Conservation (phyloP, 257 asterid species). For the Eustoma russellianum region DNA sequence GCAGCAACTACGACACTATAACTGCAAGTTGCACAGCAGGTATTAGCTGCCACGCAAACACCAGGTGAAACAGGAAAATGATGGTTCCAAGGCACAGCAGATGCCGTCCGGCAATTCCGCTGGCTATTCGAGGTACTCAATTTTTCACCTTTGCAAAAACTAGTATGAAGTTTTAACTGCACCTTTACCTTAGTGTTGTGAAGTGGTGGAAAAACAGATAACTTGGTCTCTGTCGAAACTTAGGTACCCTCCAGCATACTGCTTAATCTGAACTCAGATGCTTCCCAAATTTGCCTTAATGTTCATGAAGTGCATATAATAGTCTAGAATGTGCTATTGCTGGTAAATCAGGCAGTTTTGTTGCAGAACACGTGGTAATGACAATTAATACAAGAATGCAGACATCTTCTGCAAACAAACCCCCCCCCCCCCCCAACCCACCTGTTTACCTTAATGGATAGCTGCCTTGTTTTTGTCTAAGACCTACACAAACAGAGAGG, state of each 20-base stretch:
- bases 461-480: too few relatives aligned
- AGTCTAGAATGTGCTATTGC: too few relatives aligned
- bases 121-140: slow-evolving; percentile 91
- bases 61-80: slow-evolving; percentile 82
- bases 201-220: neutral
- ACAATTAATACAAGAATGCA: too few relatives aligned
- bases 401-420: too few relatives aligned
- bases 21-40: slow-evolving; percentile 30
- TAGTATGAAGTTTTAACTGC: neutral
- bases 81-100: slow-evolving; percentile 99
- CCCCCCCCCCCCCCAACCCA: too few relatives aligned
- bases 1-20: too few relatives aligned
- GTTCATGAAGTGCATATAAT: too few relatives aligned
- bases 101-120: slow-evolving; percentile 91
- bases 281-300: slow-evolving; percentile 1
- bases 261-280: neutral
- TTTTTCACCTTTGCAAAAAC: neutral
- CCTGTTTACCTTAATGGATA: too few relatives aligned
- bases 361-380: too few relatives aligned
- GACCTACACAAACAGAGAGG: too few relatives aligned
- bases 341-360: too few relatives aligned
- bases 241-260: neutral
- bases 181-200: neutral
- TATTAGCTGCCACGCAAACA: slow-evolving; percentile 94
- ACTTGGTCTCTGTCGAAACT: neutral